Evolutionary conservation across 1,284 basidiomycete species (phyloP), one percentile per base, ranked within the genome.

Genomic region (Trichosporon faecale): DNA sequence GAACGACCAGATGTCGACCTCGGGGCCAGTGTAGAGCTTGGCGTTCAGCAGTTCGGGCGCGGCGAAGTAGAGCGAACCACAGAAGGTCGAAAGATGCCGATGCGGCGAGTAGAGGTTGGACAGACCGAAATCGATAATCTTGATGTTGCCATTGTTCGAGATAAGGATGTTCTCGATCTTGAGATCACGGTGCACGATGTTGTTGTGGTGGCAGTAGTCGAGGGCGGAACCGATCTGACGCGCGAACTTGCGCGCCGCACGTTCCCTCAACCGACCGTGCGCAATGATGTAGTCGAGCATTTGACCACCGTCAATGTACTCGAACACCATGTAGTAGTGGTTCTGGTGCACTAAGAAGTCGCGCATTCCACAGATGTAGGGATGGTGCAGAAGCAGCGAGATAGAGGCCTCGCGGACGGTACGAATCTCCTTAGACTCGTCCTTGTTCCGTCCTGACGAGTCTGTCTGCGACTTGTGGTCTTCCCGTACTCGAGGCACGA

Each of bases 111-210:
- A 98, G n/a, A 99, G 87, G 82, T 99, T 99, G 31, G 95, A 98
- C 11, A 99, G 87, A 60, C 96, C 96, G 85, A 99, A 99, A 84
- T 99, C 96, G 83, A 99, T 99, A 73, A 99, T 98, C 87, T 99
- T 99, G 88, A 98, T 98, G 84, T 98, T 98, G 14, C 96, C 96
- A 0, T 93, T 94, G 76, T 97, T 95, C 1, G 95, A 98, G 77
- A 99, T 98, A 78, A 99, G 91, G 77, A 99, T 99, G 85, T 98
- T 99, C 84, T 99, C 95, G 79, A 99, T 99, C 87, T 99, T 99
- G 74, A 99, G 89, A 85, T 99, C 82, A 74, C 96, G 91, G 83
- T 99, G 97, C 4, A 99, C 95, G 77, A 99, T 94, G 77, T 91
- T 96, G 84, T 99, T 99, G 79, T 91, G 89, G 85, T 99, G 97